A percentile compares a stretch with the other conserved stretches of the same genome.
These are phyloP conservation scores for Parietaria judaica DNA, from an alignment of 306 rosid genomes.

Conservation along the genomic window DNA sequence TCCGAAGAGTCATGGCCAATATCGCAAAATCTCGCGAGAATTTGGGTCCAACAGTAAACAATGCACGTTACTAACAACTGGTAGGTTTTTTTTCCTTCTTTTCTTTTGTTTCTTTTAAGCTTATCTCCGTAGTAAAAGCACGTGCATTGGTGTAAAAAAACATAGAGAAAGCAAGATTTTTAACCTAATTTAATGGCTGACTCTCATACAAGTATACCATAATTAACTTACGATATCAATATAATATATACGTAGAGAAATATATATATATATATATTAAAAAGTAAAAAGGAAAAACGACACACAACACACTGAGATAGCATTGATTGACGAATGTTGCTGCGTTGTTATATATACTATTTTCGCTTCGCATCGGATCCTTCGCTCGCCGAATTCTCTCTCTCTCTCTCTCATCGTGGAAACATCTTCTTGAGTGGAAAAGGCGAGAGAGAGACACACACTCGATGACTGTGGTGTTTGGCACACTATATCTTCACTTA, in stretches of 20 bases:
- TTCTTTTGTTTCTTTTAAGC: too few species aligned
- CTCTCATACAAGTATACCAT: not conserved
- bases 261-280: not conserved
- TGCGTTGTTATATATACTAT: constrained; percentile 7
- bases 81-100: not conserved
- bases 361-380: constrained; percentile 63
- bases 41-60: constrained; percentile 1
- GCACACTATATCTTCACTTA: not conserved
- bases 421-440: constrained; percentile 26
- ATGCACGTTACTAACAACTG: constrained; percentile 37
- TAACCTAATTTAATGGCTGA: constrained; percentile 22
- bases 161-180: constrained; percentile 20
- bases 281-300: not conserved
- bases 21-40: constrained; percentile 16
- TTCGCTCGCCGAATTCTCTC: constrained; percentile 61
- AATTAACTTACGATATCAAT: too few species aligned
- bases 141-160: constrained; percentile 37
- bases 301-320: constrained; percentile 12
- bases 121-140: constrained; percentile 26
- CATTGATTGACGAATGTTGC: not conserved
- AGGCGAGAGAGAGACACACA: constrained; percentile 28
- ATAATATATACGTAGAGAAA: too few species aligned
- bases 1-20: not conserved
- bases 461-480: constrained; percentile 3
- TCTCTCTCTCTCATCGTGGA: constrained; percentile 19